Base-by-base conservation (phyloP, 208 protist genomes). In the Leishmania mexicana region DNA sequence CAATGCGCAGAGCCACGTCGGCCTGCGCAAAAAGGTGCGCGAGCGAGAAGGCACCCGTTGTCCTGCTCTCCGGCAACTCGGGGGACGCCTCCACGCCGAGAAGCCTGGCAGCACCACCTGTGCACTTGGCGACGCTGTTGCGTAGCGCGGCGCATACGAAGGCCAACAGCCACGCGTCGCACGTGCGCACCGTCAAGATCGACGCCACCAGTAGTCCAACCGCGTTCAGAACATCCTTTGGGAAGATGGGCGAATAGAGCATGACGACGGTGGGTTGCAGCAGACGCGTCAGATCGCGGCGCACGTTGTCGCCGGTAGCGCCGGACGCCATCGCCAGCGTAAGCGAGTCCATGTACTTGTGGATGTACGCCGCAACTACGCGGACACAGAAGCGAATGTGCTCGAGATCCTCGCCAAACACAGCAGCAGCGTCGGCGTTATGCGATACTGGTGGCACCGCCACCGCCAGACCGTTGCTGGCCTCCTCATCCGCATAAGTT, bases 201-300 rank as follows among this genome's bases (percentile, higher is more conserved):
- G 94, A 96, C 3, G 93, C 91, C 21, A 96, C 86, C 17, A 98
- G 86, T 19, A 98, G 75, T 1, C 93, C 95, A 24, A 92, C 87
- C 28, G 93, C 95, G 79, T 98, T 97, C 45, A 98, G 87, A 60
- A 98, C 89, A 80, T 98, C 95, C 79, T 97, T 98, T 31, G 95
- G 95, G 79, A 98, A 94, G 0, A 85, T 81, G 21, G 73, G 47
- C 1, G 90, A 95, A 45, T 81, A 83, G 2, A 97, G 87, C 95
- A 98, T 96, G 11, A 86, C 68, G 17, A 94, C 65, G 10, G 89
- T 81, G 42, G 91, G 85, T 45, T 87, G 86, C 35, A 95, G 73
- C 19, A 96, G 76, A 42, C 88, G 73, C 4, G 84, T 58, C 7
- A 97, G 78, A 72, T 93, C 57, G 45, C 65, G 77, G 15, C 75